Percentiles rank a stretch among this genome's conserved stretches.
phyloP scores from a whole-genome alignment of 352 stramenopile species.

The Globisporangium solare region DNA sequence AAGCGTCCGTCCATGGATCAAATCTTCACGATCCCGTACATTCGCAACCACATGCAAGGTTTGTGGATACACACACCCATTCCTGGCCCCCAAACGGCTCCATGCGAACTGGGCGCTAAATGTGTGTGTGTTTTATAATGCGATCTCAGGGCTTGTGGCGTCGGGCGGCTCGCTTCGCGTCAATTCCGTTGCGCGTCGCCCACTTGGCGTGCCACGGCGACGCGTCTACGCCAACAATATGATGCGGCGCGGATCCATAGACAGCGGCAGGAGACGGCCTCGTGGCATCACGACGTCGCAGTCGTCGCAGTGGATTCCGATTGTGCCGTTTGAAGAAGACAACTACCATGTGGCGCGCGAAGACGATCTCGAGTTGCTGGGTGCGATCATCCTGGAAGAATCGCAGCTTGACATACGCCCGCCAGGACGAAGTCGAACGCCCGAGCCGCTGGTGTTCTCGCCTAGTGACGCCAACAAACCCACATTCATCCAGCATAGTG shows the following conservation, averaged over 20 bases:
- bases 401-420: constrained; percentile 42
- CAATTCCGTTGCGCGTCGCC: constrained; percentile 28
- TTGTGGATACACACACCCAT: no score
- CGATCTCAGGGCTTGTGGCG: constrained; percentile 30
- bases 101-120: no score
- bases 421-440: constrained; percentile 55
- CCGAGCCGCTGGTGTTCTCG: constrained; percentile 33
- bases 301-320: constrained; percentile 39
- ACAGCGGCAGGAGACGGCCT: constrained; percentile 22
- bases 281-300: not conserved
- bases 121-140: no score
- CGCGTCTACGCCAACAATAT: constrained; percentile 41
- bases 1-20: constrained; percentile 65
- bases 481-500: not conserved
- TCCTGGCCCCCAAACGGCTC: not conserved
- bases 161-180: constrained; percentile 55
- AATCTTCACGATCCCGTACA: constrained; percentile 68
- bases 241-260: constrained; percentile 31
- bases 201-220: constrained; percentile 29
- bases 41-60: constrained; percentile 74
- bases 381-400: constrained; percentile 41
- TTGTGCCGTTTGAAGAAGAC: constrained; percentile 29
- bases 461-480: constrained; percentile 14
- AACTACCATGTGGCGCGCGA: constrained; percentile 27
- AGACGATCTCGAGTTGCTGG: constrained; percentile 45